phyloP scores from a whole-genome alignment of 305 asterid species.

The Fraxinus velutina region DNA sequence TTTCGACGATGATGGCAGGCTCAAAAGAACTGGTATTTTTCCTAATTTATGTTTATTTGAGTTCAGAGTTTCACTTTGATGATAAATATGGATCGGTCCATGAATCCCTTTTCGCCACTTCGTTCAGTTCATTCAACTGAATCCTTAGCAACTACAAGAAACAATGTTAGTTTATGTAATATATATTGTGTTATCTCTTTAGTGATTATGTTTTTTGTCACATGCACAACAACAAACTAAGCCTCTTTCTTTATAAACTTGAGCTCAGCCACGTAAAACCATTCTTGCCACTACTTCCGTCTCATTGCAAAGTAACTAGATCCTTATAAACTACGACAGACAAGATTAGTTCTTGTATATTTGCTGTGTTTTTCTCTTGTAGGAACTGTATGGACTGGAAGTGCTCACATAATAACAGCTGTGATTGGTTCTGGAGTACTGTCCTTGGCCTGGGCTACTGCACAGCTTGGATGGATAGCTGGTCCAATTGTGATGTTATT shows the following conservation, averaged over 20 bases:
- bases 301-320: not conserved
- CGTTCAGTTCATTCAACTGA: not conserved
- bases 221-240: not conserved
- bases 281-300: not conserved
- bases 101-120: not conserved
- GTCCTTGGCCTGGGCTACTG: not conserved
- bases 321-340: not conserved
- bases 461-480: not conserved
- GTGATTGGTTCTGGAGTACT: not conserved
- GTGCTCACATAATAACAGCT: not conserved
- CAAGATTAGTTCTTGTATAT: not conserved
- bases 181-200: not conserved
- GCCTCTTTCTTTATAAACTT: not conserved
- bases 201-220: not conserved
- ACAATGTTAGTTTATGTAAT: not conserved
- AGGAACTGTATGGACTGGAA: not conserved
- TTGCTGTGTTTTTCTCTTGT: not conserved
- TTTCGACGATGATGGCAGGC: not conserved
- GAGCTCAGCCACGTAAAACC: not conserved
- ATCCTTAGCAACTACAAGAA: not conserved
- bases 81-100: not conserved
- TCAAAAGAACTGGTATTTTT: not conserved
- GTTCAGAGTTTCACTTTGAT: not conserved
- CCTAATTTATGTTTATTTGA: not conserved
- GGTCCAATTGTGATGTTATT: constrained; percentile 15